These are phyloP conservation scores for Linum lewisii DNA, from an alignment of 345 rosid genomes.

Conservation along the genomic window DNA sequence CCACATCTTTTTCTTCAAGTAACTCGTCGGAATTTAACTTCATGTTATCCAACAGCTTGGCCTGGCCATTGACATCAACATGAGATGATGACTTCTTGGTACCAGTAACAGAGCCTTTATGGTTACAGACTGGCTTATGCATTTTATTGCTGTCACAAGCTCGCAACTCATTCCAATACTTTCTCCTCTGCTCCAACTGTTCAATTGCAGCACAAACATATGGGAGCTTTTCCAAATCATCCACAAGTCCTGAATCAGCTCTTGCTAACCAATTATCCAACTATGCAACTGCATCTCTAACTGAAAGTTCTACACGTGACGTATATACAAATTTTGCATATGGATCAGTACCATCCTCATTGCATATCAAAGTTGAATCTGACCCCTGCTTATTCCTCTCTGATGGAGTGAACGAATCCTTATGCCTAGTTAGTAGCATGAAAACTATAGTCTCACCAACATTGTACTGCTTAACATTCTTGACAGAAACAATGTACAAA, in stretches of 20 bases:
- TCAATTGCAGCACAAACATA: too few relatives aligned
- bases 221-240: too few relatives aligned
- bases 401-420: too few relatives aligned
- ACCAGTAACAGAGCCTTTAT: conserved; percentile 20
- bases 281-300: too few relatives aligned
- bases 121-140: conserved; percentile 14
- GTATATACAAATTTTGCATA: conserved; percentile 75
- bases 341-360: conserved; percentile 34
- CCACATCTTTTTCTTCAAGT: conserved; percentile 26
- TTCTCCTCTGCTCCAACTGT: too few relatives aligned
- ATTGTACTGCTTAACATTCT: conserved; percentile 51
- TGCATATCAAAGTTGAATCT: conserved; percentile 10
- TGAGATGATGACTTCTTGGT: conserved; percentile 14
- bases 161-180: too few relatives aligned
- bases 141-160: conserved; percentile 20
- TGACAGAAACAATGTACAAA: conserved; percentile 58
- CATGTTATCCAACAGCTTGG: conserved; percentile 17
- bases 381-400: conserved; percentile 21
- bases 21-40: conserved; percentile 22
- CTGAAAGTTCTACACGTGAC: conserved; percentile 68
- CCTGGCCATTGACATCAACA: conserved; percentile 21
- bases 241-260: too few relatives aligned
- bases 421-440: too few relatives aligned
- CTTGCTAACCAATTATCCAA: too few relatives aligned
- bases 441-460: too few relatives aligned